A percentile compares a stretch with the other conserved stretches of the same genome.
phyloP scores from a whole-genome alignment of 2,329 filamentous ascomycete species.

The Magnaporthales sp. region DNA sequence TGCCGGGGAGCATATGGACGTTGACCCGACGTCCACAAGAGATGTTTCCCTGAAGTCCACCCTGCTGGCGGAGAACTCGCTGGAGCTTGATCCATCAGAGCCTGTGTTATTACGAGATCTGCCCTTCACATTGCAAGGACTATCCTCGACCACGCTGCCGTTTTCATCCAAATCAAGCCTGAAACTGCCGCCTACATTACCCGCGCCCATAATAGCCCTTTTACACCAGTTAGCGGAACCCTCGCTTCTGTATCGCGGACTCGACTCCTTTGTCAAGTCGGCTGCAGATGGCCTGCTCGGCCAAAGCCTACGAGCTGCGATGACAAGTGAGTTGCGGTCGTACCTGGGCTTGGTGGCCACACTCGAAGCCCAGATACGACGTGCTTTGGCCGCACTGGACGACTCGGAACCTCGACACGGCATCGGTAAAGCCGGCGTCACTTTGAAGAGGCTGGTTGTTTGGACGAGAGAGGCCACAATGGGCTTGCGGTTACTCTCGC shows the following conservation, averaged over 20 bases:
- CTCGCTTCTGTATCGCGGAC: conserved; percentile 76
- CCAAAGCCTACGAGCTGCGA: conserved; percentile 83
- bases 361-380: conserved; percentile 82
- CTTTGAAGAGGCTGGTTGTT: conserved; percentile 87
- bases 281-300: conserved; percentile 77
- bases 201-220: conserved; percentile 76
- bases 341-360: conserved; percentile 89
- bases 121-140: conserved; percentile 85
- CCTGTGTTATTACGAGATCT: conserved; percentile 66
- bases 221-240: conserved; percentile 88
- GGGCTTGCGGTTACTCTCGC: conserved; percentile 83
- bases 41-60: conserved; percentile 50
- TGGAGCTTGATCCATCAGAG: conserved; percentile 53
- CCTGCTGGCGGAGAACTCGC: conserved; percentile 46
- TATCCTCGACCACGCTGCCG: conserved; percentile 76
- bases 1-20: conserved; percentile 13
- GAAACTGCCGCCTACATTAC: conserved; percentile 69
- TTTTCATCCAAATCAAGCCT: conserved; percentile 64
- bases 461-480: conserved; percentile 98
- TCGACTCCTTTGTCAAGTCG: conserved; percentile 75
- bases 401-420: conserved; percentile 57
- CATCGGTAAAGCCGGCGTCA: conserved; percentile 81
- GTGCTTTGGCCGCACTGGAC: conserved; percentile 68
- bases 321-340: conserved; percentile 74
- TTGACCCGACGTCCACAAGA: conserved; percentile 26